Base-by-base conservation (phyloP, 306 rosid species). In the Cercis canadensis region DNA sequence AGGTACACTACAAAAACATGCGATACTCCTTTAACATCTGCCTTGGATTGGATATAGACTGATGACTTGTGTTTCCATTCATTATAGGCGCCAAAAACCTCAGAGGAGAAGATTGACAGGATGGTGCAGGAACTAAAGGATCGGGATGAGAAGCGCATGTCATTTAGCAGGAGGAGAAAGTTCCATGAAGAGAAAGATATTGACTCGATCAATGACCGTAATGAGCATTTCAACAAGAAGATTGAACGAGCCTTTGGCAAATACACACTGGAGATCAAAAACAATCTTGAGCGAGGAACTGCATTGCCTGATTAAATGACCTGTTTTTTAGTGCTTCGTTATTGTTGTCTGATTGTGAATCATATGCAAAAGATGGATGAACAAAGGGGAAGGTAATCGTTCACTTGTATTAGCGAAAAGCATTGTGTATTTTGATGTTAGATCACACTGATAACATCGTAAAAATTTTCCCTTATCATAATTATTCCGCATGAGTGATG, bases 281-380 rank as follows among this genome's bases (percentile, higher is more conserved):
- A 94, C 84, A 94, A 94, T 78, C 99, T 94, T 11, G 99, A 94
- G 86, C 91, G 99, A 3, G 97, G 99, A 78, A 94, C 99, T 70
- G 99, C 99, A 7, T 75, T 94, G 70, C 97, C 99, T 1, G 97
- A 94, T 78, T 94, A 74, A 85, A 81, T 73, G 45, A 62, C 37
- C 33, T 75, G 79, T 74, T 29, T 37, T 8, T 66, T 49, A 7
- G 39, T 33, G 59, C 5, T 69, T 62, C 40, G 56, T 39, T n/a
- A 43, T 43, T 41, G 8, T 8, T 4, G n/a, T 43, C 14, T 4
- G 13, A 43, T 11, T 43, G 13, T 43, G 13, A 11, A 43, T 3
- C 11, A 8, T 43, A 37, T 37, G 43, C 10, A 37, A 37, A 9
- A 37, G 43, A 6, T 50, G 7, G 55, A 5, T 6, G 12, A 8